Conservation (phyloP, 2,329 filamentous ascomycete species). For the Apiospora koreana region DNA sequence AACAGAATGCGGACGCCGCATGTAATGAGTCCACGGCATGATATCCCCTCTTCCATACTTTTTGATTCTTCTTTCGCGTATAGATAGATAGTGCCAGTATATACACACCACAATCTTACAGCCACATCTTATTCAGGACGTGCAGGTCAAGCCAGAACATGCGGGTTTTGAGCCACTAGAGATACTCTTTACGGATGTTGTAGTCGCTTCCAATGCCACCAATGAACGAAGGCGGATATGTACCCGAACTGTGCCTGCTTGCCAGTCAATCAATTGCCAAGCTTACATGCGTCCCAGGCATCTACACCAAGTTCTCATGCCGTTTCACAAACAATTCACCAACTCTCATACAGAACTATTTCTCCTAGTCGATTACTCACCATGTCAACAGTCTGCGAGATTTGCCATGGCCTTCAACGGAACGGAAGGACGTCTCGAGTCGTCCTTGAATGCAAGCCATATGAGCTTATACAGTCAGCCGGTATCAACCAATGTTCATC, state of each 20-base stretch:
- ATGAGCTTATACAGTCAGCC: not conserved
- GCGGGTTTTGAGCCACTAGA: no score
- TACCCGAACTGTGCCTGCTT: no score
- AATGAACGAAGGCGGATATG: no score
- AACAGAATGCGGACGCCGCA: not conserved
- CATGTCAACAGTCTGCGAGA: not conserved
- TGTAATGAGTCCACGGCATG: conserved; percentile 10
- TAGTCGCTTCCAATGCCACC: no score
- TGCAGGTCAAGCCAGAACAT: no score
- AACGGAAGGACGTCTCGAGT: not conserved
- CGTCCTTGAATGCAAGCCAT: not conserved
- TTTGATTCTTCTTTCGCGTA: not conserved
- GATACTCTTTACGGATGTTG: no score
- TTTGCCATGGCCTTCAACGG: not conserved
- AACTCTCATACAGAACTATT: no score
- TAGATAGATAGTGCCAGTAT: not conserved
- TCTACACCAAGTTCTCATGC: no score
- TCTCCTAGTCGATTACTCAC: no score
- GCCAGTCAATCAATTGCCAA: no score
- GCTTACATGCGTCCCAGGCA: no score
- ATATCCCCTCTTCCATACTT: conserved; percentile 11
- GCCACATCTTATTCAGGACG: not conserved
- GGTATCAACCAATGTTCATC: not conserved
- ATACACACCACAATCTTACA: not conserved
- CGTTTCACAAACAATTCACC: no score